Evolutionary conservation across 2,329 filamentous ascomycete genomes (phyloP), one percentile per base, ranked within the genome.

Genomic region (Curvularia sp.): DNA sequence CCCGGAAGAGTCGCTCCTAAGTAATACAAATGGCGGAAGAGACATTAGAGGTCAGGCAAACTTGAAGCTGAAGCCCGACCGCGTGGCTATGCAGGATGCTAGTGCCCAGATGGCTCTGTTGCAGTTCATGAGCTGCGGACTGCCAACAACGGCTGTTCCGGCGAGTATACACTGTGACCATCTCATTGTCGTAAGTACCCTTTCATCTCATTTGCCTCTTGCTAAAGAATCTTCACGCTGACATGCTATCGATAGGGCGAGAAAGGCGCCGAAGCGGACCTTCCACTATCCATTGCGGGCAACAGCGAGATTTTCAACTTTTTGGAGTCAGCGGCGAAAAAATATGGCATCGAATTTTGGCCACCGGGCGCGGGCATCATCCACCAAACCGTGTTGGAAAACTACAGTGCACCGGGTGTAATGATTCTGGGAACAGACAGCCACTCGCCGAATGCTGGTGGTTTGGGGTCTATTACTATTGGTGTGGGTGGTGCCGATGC

Each of bases 371-470:
- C 76, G 6, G 76, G 76, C 41, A 78, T 78, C 45, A 77, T 99
- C 66, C 95, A 99, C 80, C 95, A 99, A 84, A 96, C 92, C 51
- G 95, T 99, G 21, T 80, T 99, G 69, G 95, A 99, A 82, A 98
- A 99, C 80, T 99, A 99, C 76, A 91, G 93, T 32, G 88, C 94
- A n/a, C 95, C 95, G 19, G 95, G 95, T 49, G 80, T 98, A 69
- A 97, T 99, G 93, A 98, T 99, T 93, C 86, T 99, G 39, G 95
- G 95, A 55, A 99, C 95, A 28, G 95, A 99, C 79, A 96, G 92
- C 72, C 95, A 99, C 79, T 97, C 93, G 45, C 95, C 95, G 42
- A 99, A 98, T 74, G 95, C 92, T n/a, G 95, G 95, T 69, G 95
- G 95, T 58, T 82, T 98, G 53, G 93, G 91, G 67, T 93, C 92